Evolutionary conservation across 495 filamentous ascomycete species (phyloP), one percentile per base, ranked within the genome.

Genomic region (Neurospora sp.): DNA sequence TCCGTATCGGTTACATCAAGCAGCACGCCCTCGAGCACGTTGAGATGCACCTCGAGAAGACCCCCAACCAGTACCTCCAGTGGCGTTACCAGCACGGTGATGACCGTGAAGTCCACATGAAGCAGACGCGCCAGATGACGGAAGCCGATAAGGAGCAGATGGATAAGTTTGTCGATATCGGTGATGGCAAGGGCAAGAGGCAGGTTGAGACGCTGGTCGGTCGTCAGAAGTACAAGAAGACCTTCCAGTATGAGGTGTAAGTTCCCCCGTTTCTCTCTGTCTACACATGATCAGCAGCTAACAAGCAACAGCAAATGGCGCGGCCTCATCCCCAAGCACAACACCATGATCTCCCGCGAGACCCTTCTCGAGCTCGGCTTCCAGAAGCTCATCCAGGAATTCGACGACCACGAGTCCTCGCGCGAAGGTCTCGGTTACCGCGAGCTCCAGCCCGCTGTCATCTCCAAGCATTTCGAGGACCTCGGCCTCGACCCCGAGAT

Each of bases 1-100:
- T 99, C 69, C 96, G 96, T 86, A 97, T 99, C 78, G 96, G 96
- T 68, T 98, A 98, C 86, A 97, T 98, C 87, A 97, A 98, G 85
- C 96, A 99, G 84, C 96, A 98, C 80, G 97, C 96, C 22, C 88
- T 99, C 12, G 96, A 99, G 86, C 96, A 98, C 88, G 95, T 99
- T 12, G 94, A 98, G 83, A 96, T 97, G 95, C 96, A 99, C 79
- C 87, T 99, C 75, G 96, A 99, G 81, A 98, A 98, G 88, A 99
- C 96, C 5, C 96, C 96, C 10, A 97, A 95, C 79, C 96, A 99
- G 82, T 99, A 99, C 78, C 87, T 99, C 40, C 95, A 98, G 85
- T 99, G 96, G 96, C 93, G 96, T 73, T 99, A 98, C 78, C 93
- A 93, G 70, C 92, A 97, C 79, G 96, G 96, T 76, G 95, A 97